Evolutionary conservation across 2,329 filamentous ascomycete species (phyloP).

Genomic region (Paraphoma chrysanthemicola): DNA sequence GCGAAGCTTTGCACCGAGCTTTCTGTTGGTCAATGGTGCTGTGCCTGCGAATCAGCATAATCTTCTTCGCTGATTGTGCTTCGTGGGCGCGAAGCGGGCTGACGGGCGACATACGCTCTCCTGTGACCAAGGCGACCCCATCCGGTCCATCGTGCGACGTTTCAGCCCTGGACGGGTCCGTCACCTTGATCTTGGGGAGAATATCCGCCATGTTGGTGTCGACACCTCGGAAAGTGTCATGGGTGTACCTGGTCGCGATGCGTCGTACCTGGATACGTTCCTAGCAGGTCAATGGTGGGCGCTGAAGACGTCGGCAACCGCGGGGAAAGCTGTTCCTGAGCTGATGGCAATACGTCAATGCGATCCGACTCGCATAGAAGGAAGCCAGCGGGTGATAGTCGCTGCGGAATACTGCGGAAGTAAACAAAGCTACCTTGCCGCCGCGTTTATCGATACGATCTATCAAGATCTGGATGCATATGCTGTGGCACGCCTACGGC

Average conservation of each 20-base stretch:
- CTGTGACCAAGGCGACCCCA: constrained; percentile 23
- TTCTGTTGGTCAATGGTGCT: constrained; percentile 36
- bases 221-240: constrained; percentile 19
- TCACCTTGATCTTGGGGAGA: constrained; percentile 54
- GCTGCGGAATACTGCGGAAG: constrained; percentile 22
- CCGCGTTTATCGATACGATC: constrained; percentile 7
- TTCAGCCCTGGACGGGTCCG: constrained; percentile 47
- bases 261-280: constrained; percentile 1
- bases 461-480: constrained; percentile 7
- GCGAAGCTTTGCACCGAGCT: constrained; percentile 34
- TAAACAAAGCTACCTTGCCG: constrained; percentile 11
- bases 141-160: constrained; percentile 40
- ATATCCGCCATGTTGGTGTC: constrained; percentile 48
- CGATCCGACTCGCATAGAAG: neutral
- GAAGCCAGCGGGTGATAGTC: neutral
- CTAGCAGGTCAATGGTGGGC: neutral
- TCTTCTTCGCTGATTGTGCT: neutral
- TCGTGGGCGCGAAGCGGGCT: neutral
- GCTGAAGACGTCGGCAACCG: neutral
- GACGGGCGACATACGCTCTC: constrained; percentile 31
- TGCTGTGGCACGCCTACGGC: constrained; percentile 3
- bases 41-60: constrained; percentile 22
- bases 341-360: neutral
- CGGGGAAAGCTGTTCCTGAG: neutral
- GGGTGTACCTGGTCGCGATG: constrained; percentile 8